A percentile compares a stretch with the other conserved stretches of the same genome.
Evolutionary conservation across 176 grass and related monocot genomes (phyloP).

Genomic region (Puya raimondii): DNA sequence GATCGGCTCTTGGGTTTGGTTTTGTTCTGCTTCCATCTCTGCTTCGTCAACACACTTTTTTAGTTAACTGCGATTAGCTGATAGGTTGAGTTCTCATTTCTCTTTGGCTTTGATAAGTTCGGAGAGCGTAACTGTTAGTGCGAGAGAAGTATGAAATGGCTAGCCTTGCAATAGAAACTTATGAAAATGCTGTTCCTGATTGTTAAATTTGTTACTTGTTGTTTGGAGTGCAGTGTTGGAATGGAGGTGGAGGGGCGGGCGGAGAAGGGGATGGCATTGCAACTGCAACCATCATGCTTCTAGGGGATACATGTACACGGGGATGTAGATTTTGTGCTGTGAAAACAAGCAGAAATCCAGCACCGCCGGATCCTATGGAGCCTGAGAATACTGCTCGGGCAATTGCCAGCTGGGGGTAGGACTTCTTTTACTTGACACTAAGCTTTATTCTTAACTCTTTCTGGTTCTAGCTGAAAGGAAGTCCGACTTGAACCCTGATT

Average conservation of each 20-base stretch:
- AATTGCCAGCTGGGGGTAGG: constrained; percentile 71
- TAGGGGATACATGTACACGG: constrained; percentile 79
- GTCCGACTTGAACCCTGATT: too few relatives aligned
- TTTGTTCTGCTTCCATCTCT: too few relatives aligned
- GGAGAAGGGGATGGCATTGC: constrained; percentile 68
- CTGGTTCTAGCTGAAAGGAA: too few relatives aligned
- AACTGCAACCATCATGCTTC: constrained; percentile 90
- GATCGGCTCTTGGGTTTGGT: too few relatives aligned
- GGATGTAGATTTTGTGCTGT: constrained; percentile 88
- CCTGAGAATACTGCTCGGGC: constrained; percentile 63
- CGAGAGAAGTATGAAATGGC: too few relatives aligned
- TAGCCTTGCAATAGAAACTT: too few relatives aligned
- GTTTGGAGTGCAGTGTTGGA: constrained; percentile 54
- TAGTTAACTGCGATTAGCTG: background rate
- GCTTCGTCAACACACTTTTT: too few relatives aligned
- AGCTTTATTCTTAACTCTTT: background rate
- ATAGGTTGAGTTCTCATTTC: too few relatives aligned
- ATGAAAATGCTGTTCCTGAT: background rate
- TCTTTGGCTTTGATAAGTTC: too few relatives aligned
- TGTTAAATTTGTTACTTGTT: background rate
- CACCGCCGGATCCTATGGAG: constrained; percentile 47
- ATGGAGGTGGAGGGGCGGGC: constrained; percentile 71
- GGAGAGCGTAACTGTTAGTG: too few relatives aligned
- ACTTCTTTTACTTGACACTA: background rate
- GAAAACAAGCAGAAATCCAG: constrained; percentile 66